A percentile compares a stretch with the other conserved stretches of the same genome.
phyloP scores from a whole-genome alignment of 1,284 basidiomycete species.

The Ceratobasidium sp. region DNA sequence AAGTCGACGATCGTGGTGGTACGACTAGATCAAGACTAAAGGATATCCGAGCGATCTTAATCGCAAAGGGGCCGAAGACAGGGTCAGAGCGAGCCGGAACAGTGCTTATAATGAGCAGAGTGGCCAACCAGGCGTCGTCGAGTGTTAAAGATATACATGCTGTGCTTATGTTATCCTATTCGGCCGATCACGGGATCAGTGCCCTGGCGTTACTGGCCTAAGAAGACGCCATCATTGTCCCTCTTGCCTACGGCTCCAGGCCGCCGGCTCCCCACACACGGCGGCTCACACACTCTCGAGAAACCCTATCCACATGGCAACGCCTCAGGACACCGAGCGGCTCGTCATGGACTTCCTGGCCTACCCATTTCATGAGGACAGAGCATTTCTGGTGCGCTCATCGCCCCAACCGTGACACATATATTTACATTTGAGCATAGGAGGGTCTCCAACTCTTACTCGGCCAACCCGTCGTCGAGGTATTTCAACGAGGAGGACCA shows the following conservation, averaged over 20 bases:
- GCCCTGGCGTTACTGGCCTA: background rate
- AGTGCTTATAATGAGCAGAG: too few species aligned
- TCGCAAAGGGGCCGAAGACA: background rate
- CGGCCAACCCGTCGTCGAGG: conserved; percentile 29
- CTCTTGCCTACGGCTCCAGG: background rate
- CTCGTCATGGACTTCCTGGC: background rate
- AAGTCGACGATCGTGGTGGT: background rate
- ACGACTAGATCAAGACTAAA: background rate
- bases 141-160: too few species aligned
- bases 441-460: conserved; percentile 35
- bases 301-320: background rate
- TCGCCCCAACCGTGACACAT: background rate
- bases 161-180: background rate
- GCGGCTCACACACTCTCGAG: background rate
- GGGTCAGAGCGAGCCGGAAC: background rate
- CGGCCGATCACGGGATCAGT: conserved; percentile 29
- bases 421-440: background rate
- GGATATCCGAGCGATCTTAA: background rate
- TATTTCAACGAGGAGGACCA: background rate
- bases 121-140: too few species aligned
- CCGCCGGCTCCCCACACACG: conserved; percentile 21
- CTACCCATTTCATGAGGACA: conserved; percentile 26
- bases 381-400: conserved; percentile 9
- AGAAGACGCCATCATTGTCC: too few species aligned
- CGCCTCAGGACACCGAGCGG: background rate